Conservation (phyloP, 495 filamentous ascomycete genomes). For the Daldinia childiae region DNA sequence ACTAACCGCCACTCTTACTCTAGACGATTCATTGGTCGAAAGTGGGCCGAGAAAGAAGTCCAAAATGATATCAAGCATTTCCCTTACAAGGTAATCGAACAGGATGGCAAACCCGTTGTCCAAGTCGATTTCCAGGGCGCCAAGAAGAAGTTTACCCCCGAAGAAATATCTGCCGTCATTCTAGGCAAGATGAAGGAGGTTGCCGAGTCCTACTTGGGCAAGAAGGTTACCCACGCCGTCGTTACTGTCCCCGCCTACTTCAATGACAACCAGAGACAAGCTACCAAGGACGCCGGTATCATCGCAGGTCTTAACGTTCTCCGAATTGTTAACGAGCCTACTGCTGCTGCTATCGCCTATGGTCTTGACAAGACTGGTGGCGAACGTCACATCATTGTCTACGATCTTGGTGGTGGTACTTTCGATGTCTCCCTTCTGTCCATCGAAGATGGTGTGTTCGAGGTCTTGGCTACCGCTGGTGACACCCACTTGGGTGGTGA, state of each 20-base stretch:
- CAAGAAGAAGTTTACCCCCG: slow-evolving; percentile 82
- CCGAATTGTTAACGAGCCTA: slow-evolving; percentile 96
- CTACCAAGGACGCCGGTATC: slow-evolving; percentile 95
- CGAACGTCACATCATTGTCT: slow-evolving; percentile 92
- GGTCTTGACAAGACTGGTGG: slow-evolving; percentile 86
- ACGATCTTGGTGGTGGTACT: slow-evolving; percentile 99
- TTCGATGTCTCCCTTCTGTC: slow-evolving; percentile 99
- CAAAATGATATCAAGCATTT: slow-evolving; percentile 89
- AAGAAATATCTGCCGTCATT: slow-evolving; percentile 88
- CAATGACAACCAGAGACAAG: slow-evolving; percentile 98
- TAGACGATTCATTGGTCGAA: slow-evolving; percentile 90
- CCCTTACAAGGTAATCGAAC: slow-evolving; percentile 85
- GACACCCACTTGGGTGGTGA: slow-evolving; percentile 99
- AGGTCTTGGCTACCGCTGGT: slow-evolving; percentile 97
- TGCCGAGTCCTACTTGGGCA: slow-evolving; percentile 90
- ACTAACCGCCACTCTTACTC: slow-evolving; percentile 31
- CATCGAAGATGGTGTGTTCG: slow-evolving; percentile 96
- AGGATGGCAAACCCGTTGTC: slow-evolving; percentile 83
- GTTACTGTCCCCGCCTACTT: slow-evolving; percentile 99
- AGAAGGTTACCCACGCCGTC: slow-evolving; percentile 96
- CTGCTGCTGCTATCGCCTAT: slow-evolving; percentile 87
- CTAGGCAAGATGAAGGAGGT: slow-evolving; percentile 97
- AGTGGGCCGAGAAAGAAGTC: slow-evolving; percentile 85
- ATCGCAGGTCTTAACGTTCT: slow-evolving; percentile 97
- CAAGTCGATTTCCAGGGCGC: slow-evolving; percentile 78